Percentiles rank a stretch among this genome's conserved stretches.
phyloP scores from a whole-genome alignment of 495 filamentous ascomycete species.

The Extremus antarcticus region DNA sequence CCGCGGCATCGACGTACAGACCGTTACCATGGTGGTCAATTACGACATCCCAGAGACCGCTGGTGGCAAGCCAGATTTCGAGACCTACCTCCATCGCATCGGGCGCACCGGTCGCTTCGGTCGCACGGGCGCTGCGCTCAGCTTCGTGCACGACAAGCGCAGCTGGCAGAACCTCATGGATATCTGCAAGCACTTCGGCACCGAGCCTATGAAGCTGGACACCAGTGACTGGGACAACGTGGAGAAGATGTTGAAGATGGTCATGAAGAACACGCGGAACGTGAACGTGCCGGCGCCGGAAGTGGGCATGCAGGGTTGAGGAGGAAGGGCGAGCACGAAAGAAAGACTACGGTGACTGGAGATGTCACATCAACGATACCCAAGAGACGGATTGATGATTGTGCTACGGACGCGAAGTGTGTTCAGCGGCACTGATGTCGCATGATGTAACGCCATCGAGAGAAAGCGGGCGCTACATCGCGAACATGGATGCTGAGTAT shows the following conservation, averaged over 20 bases:
- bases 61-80: conserved; percentile 53
- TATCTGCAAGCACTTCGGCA: conserved; percentile 63
- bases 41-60: conserved; percentile 56
- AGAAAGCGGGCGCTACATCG: too few species aligned
- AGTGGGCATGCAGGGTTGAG: not conserved
- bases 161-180: conserved; percentile 64
- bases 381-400: not conserved
- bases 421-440: not conserved
- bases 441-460: too few species aligned
- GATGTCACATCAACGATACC: too few species aligned
- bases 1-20: conserved; percentile 92
- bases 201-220: conserved; percentile 46
- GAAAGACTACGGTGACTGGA: not conserved
- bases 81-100: conserved; percentile 97
- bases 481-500: too few species aligned
- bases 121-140: conserved; percentile 89
- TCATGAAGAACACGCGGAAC: conserved; percentile 50
- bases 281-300: not conserved
- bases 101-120: conserved; percentile 95
- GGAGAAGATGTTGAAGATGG: conserved; percentile 67
- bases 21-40: conserved; percentile 95
- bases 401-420: not conserved
- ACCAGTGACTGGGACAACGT: conserved; percentile 75
- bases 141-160: conserved; percentile 70
- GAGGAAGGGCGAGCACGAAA: not conserved